phyloP scores from a whole-genome alignment of 768 basidiomycete species.

The Podaxis sp. region DNA sequence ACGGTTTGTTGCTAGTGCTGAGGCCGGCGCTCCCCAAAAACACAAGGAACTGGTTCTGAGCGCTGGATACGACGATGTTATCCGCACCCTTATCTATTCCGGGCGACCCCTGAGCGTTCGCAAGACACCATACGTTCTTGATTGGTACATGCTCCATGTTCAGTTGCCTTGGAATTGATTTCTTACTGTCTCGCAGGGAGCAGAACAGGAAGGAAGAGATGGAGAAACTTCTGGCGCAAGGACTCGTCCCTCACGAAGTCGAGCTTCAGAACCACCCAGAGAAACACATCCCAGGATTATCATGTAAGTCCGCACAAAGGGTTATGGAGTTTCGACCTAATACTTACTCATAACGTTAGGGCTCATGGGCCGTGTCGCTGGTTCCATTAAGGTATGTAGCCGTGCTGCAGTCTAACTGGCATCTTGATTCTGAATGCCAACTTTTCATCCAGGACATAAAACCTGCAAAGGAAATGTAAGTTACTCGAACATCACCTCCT shows the following conservation, averaged over 20 bases:
- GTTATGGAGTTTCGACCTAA: neutral
- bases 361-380: slow-evolving; percentile 81
- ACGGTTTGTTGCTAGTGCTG: slow-evolving; percentile 79
- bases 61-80: slow-evolving; percentile 75
- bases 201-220: slow-evolving; percentile 60
- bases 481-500: slow-evolving; percentile 19
- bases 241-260: slow-evolving; percentile 73
- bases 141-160: slow-evolving; percentile 49
- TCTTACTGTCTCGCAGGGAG: slow-evolving; percentile 45
- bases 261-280: slow-evolving; percentile 73
- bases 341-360: slow-evolving; percentile 35
- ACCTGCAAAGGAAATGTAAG: slow-evolving; percentile 82
- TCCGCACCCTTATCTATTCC: slow-evolving; percentile 71
- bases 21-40: slow-evolving; percentile 74
- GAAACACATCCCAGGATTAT: slow-evolving; percentile 54
- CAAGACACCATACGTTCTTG: slow-evolving; percentile 74
- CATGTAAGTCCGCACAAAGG: slow-evolving; percentile 45
- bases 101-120: slow-evolving; percentile 83
- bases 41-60: slow-evolving; percentile 69
- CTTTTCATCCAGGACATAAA: slow-evolving; percentile 58
- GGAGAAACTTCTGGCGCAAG: slow-evolving; percentile 53
- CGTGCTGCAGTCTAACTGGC: slow-evolving; percentile 60
- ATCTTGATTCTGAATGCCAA: slow-evolving; percentile 64
- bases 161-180: neutral
- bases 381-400: slow-evolving; percentile 46